Conservation (phyloP, 2,329 filamentous ascomycete species). For the Aspergillus phoenicis region DNA sequence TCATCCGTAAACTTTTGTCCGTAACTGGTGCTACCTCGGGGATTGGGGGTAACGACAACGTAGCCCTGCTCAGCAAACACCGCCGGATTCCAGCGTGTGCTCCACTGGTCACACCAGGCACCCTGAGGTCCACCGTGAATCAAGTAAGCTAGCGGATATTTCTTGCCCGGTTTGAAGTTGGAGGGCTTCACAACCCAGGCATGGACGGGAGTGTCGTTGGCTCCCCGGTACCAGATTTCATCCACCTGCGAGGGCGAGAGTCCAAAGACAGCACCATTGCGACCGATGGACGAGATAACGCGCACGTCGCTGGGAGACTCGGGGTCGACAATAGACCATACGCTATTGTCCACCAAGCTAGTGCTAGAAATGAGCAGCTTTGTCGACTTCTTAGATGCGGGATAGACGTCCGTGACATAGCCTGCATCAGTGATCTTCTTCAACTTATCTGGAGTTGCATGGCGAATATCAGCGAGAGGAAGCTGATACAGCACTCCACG, state of each 20-base stretch:
- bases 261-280: constrained; percentile 43
- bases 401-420: constrained; percentile 44
- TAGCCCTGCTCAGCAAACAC: constrained; percentile 65
- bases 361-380: constrained; percentile 48
- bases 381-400: constrained; percentile 36
- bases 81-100: constrained; percentile 56
- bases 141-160: constrained; percentile 58
- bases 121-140: constrained; percentile 57
- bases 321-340: constrained; percentile 46
- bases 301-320: constrained; percentile 30
- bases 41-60: constrained; percentile 61
- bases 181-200: constrained; percentile 53
- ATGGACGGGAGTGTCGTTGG: constrained; percentile 46
- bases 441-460: constrained; percentile 34
- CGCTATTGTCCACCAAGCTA: constrained; percentile 49
- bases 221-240: constrained; percentile 51
- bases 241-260: constrained; percentile 46
- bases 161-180: constrained; percentile 47
- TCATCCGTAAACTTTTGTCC: constrained; percentile 58
- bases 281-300: constrained; percentile 43
- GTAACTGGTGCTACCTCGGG: constrained; percentile 61
- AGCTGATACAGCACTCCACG: constrained; percentile 48
- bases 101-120: constrained; percentile 59
- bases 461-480: constrained; percentile 32
- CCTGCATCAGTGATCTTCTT: constrained; percentile 45